phyloP scores from a whole-genome alignment of 306 rosid species.

The Vigna hirtella region DNA sequence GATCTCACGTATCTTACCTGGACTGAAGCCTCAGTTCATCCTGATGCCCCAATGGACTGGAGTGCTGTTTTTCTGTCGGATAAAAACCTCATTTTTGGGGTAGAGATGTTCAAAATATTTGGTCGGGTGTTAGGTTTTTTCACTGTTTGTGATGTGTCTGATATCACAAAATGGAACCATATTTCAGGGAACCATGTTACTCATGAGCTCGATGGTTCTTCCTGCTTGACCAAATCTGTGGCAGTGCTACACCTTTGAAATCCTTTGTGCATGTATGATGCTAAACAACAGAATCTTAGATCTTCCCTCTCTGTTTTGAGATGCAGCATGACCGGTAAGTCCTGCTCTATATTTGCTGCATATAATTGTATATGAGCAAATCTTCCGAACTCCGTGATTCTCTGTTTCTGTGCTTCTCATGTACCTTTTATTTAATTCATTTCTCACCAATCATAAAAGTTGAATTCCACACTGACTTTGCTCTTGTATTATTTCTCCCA shows the following conservation, averaged over 20 bases:
- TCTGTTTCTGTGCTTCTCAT: constrained; percentile 53
- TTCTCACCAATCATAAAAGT: constrained; percentile 58
- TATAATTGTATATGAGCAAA: constrained; percentile 51
- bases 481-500: constrained; percentile 41
- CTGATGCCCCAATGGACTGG: constrained; percentile 99
- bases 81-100: constrained; percentile 83
- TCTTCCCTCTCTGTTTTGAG: constrained; percentile 37
- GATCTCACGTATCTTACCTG: constrained; percentile 85
- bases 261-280: constrained; percentile 37
- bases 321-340: constrained; percentile 38
- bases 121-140: constrained; percentile 95
- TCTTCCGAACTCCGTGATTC: constrained; percentile 44
- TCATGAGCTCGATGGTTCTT: constrained; percentile 92
- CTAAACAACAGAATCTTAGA: constrained; percentile 35
- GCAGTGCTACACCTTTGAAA: constrained; percentile 84
- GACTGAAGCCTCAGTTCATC: constrained; percentile 90
- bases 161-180: constrained; percentile 78
- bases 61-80: constrained; percentile 84
- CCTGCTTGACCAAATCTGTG: constrained; percentile 85
- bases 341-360: constrained; percentile 49
- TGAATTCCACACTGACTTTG: constrained; percentile 49
- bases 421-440: constrained; percentile 59
- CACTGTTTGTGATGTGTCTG: constrained; percentile 83
- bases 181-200: constrained; percentile 83
- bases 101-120: constrained; percentile 98